Evolutionary conservation across 306 rosid genomes (phyloP).

Genomic region (Phaseolus lunatus): DNA sequence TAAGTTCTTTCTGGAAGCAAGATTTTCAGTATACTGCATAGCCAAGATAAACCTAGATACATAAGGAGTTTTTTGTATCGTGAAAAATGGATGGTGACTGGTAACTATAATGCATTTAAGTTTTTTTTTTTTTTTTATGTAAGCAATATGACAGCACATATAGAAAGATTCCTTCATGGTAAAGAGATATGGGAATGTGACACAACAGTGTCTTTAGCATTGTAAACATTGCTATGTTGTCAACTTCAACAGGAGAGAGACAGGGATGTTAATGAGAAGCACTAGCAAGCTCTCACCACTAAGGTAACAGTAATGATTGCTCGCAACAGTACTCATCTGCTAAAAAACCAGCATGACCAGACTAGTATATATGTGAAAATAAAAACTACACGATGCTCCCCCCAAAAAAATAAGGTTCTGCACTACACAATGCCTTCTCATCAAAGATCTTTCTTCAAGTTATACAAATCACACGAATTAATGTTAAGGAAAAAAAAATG

Average conservation of each 20-base stretch:
- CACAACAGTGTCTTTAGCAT: background rate
- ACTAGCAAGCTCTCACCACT: conserved; percentile 9
- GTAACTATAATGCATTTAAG: background rate
- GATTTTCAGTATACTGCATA: background rate
- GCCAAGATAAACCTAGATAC: background rate
- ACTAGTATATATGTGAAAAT: background rate
- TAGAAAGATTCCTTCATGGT: conserved; percentile 10
- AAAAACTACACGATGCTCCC: background rate
- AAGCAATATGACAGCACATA: background rate
- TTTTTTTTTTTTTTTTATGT: background rate
- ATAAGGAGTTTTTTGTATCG: conserved; percentile 4
- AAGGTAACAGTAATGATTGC: background rate
- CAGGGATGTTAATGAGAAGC: conserved; percentile 1
- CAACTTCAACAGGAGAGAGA: conserved; percentile 29
- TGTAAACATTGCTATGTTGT: background rate
- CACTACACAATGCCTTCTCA: background rate
- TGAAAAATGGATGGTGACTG: background rate
- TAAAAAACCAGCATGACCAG: background rate
- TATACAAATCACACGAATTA: background rate
- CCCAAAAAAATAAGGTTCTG: background rate
- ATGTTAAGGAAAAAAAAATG: conserved; percentile 9
- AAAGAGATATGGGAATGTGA: conserved; percentile 1
- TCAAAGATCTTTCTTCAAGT: background rate
- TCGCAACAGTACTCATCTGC: background rate
- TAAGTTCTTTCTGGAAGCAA: conserved; percentile 7